Percentiles rank a stretch among this genome's conserved stretches.
Evolutionary conservation across 805 yeast species (phyloP).

Genomic region (Cyberlindnera misumaiensis): DNA sequence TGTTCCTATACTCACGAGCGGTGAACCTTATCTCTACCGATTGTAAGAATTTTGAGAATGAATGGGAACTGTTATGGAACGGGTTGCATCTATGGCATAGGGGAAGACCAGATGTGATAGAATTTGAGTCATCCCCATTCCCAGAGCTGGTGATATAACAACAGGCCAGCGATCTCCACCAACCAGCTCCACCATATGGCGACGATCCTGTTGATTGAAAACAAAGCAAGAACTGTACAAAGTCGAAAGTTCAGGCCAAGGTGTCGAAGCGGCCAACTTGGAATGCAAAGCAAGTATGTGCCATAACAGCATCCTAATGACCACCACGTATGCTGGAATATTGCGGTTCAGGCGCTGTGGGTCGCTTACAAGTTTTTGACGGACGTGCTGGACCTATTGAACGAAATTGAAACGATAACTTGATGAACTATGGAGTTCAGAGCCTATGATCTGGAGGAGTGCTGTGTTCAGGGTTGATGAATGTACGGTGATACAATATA

Average conservation of each 20-base stretch:
- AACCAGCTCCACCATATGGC: conserved; percentile 35
- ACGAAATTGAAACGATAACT: conserved; percentile 23
- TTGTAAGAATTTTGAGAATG: conserved; percentile 25
- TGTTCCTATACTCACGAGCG: conserved; percentile 32
- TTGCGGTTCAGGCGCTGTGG: conserved; percentile 17
- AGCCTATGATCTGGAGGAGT: conserved; percentile 23
- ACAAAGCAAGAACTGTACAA: conserved; percentile 32
- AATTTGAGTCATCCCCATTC: conserved; percentile 25
- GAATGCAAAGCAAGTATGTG: conserved; percentile 21
- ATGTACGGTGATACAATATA: too few species aligned
- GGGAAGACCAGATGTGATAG: conserved; percentile 30
- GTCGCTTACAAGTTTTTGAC: conserved; percentile 21
- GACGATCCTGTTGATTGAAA: conserved; percentile 31
- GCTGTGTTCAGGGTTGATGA: conserved; percentile 18
- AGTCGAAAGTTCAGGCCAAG: conserved; percentile 23
- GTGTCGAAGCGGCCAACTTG: conserved; percentile 17
- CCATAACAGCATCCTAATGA: conserved; percentile 18
- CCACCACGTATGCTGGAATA: conserved; percentile 22
- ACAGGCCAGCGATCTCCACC: conserved; percentile 31
- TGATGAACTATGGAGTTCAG: conserved; percentile 30
- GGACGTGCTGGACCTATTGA: conserved; percentile 24
- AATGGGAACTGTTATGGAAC: conserved; percentile 36
- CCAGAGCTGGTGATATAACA: conserved; percentile 30
- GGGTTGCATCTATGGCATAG: conserved; percentile 33
- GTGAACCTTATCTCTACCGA: conserved; percentile 27